Base-by-base conservation (phyloP, 1,139 yeast species). In the Hanseniaspora sp. region DNA sequence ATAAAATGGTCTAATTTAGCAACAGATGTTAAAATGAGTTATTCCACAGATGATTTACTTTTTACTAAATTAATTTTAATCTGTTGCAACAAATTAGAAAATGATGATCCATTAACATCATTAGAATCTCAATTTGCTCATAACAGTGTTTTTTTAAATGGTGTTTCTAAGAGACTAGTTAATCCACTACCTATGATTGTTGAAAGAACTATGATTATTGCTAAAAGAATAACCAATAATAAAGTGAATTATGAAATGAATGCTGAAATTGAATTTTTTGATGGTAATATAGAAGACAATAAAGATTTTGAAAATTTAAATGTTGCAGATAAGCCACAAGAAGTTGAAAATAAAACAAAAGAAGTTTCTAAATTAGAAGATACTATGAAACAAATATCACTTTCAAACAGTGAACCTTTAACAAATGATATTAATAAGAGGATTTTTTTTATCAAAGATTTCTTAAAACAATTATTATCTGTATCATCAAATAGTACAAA, bases 141-240 rank as follows among this genome's bases (percentile, higher is more conserved):
- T 5, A 46, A 37, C 18, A 49, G 61, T 15, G 23, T 48, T 0
- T 70, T 70, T 54, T 55, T 71, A 30, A 58, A 65, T 53, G 63
- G 68, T 1, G 66, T 71, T 7, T 70, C 74, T 0, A 57, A 62
- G 12, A 60, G 73, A 31, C 58, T 71, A 8, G 58, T 60, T 5
- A 60, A 64, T 34, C 63, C 65, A 43, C 63, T 64, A 44, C 30
- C 43, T 2, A 41, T 46, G 1, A 52, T 66, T 3, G 62, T 74
- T 52, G 69, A 67, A 51, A 58, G 70, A 5, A 71, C 73, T 0
- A 69, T 72, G 69, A 64, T 61, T 56, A 59, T 72, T 15, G 74
- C 74, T 4, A 71, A 69, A 53, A 54, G 57, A 2, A 56, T 70
- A 2, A 63, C 72, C 0, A 59, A 62, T 39, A 64, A 65, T 17